A percentile compares a stretch with the other conserved stretches of the same genome.
Conservation (phyloP, 148 eudicot species). For the Diospyros lotus region DNA sequence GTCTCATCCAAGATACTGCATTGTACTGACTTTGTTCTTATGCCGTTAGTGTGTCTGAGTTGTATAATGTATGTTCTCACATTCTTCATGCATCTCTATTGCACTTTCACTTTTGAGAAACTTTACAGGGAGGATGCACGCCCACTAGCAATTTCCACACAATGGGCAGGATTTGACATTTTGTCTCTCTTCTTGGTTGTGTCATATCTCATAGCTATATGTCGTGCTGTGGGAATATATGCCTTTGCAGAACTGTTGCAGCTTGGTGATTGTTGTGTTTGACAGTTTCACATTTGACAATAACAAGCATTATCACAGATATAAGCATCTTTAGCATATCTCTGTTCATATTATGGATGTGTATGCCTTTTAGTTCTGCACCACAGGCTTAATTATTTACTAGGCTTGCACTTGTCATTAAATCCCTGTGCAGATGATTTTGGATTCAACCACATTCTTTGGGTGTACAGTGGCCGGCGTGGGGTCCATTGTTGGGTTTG, state of each 20-base stretch:
- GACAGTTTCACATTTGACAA: background rate
- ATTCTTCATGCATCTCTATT: background rate
- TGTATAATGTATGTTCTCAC: background rate
- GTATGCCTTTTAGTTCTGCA: background rate
- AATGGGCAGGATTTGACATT: background rate
- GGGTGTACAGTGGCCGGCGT: conserved; percentile 97
- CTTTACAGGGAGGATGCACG: background rate
- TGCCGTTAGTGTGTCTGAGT: background rate
- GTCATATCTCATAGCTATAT: background rate
- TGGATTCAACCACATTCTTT: conserved; percentile 86
- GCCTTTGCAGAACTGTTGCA: background rate
- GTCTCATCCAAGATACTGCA: conserved; percentile 1
- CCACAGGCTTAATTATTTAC: background rate
- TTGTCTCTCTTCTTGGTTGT: background rate
- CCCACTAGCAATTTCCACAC: background rate
- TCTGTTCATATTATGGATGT: background rate
- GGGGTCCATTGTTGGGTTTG: conserved; percentile 99
- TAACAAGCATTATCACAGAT: background rate
- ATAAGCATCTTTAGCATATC: background rate
- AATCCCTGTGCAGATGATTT: conserved; percentile 62
- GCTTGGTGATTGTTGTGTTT: background rate
- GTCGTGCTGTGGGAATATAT: background rate
- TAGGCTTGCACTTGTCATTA: conserved; percentile 8
- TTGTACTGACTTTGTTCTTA: background rate
- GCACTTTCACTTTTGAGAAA: conserved; percentile 1